Conservation (phyloP, 257 asterid species). For the Lithospermum erythrorhizon region DNA sequence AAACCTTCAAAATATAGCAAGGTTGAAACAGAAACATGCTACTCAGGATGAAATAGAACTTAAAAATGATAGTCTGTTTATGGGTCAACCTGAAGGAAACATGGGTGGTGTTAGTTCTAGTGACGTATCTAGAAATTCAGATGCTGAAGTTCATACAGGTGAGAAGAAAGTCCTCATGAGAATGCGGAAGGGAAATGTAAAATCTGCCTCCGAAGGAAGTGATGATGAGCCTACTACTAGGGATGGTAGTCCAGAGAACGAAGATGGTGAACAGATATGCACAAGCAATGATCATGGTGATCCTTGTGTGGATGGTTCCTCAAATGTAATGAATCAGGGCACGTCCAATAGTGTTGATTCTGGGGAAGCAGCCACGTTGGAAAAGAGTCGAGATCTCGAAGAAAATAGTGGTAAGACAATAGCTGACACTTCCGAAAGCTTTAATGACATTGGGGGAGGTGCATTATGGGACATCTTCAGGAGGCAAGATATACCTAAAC, state of each 20-base stretch:
- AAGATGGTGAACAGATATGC: no score
- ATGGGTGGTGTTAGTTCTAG: no score
- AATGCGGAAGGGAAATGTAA: no score
- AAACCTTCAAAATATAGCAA: constrained; percentile 20
- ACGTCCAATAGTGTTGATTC: not conserved
- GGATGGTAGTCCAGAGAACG: not conserved
- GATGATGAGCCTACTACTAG: not conserved
- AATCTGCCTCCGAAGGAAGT: no score
- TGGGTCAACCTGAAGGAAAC: no score
- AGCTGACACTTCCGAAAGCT: constrained; percentile 11
- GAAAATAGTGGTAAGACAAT: not conserved
- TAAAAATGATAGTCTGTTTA: not conserved
- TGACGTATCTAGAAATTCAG: no score
- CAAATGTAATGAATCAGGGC: not conserved
- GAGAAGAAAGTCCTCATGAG: no score
- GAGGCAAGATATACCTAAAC: constrained; percentile 66
- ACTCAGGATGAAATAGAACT: constrained; percentile 52
- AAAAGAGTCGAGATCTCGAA: constrained; percentile 1
- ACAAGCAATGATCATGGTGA: no score
- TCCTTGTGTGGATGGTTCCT: not conserved
- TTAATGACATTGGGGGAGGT: constrained; percentile 36
- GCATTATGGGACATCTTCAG: constrained; percentile 96
- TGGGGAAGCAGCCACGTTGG: constrained; percentile 3
- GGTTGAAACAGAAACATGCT: constrained; percentile 36
- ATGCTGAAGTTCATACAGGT: no score